Evolutionary conservation across 768 basidiomycete species (phyloP), one percentile per base, ranked within the genome.

Genomic region (Boletus rufocinnamomeus): DNA sequence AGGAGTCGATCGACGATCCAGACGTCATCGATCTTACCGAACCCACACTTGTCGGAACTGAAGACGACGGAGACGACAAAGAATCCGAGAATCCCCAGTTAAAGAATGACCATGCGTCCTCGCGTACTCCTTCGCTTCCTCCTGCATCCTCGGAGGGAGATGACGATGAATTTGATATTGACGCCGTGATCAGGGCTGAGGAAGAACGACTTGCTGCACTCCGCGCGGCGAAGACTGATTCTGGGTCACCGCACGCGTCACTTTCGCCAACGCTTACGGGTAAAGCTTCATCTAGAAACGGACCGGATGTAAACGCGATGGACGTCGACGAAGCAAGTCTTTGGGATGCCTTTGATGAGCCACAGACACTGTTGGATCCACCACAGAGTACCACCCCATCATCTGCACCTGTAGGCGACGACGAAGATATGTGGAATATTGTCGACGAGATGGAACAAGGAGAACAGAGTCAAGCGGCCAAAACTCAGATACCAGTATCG

Each of bases 341-440:
- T 59, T 76, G 79, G 75, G 71, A 71, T 2, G 56, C 61, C 21
- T 67, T 68, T 16, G 59, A 66, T 19, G 62, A 67, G 32, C 28
- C 58, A 17, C 43, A n/a, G 2, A 14, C 16, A 7, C 9, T 48
- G 34, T 27, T 59, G 49, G 53, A 61, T 37, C 56, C 57, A 14
- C 52, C 63, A 11, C 62, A 38, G 21, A 54, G 46, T 35, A 52
- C 25, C 3, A 44, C 38, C 4, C 41, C 52, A 7, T 25, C 56
- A 21, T 37, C 61, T 46, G 37, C 34, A 41, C 51, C 53, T 2
- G 54, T 38, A 25, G 69, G 74, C 17, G 82, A 83, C 7, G 85
- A 88, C 35, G 83, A 84, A 43, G 89, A 89, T 7, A 82, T 91
- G 80, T 91, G 91, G 86, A 81, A 85, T 62, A 77, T 87, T 43